Evolutionary conservation across 495 filamentous ascomycete species (phyloP).

Genomic region (Sordaria brevicollis): DNA sequence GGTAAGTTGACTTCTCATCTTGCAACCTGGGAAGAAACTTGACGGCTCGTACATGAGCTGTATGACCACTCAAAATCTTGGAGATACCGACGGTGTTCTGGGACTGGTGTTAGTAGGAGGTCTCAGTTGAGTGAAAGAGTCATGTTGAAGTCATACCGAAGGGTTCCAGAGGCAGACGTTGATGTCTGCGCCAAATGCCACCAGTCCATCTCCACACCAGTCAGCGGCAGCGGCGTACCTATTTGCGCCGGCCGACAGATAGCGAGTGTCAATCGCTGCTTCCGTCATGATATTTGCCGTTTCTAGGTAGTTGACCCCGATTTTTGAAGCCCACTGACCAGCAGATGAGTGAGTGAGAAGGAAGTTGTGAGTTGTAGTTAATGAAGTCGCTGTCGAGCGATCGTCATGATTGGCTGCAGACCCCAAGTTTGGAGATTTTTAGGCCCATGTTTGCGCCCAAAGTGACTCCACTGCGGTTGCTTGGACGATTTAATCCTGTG

Average conservation of each 20-base stretch:
- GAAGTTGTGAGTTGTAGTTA: neutral
- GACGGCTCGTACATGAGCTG: constrained; percentile 71
- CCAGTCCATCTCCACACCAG: constrained; percentile 65
- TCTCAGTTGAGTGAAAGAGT: neutral
- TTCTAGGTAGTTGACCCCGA: neutral
- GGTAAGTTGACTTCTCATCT: constrained; percentile 35
- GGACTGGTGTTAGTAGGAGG: constrained; percentile 1
- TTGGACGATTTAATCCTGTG: neutral
- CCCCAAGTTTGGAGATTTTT: neutral
- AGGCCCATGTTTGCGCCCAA: neutral
- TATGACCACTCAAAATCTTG: constrained; percentile 68
- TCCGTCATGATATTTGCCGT: constrained; percentile 8
- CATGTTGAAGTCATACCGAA: constrained; percentile 42
- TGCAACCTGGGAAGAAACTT: constrained; percentile 56
- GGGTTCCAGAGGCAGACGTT: constrained; percentile 88
- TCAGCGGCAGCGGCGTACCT: constrained; percentile 82
- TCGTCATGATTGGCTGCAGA: neutral
- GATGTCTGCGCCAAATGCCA: constrained; percentile 83
- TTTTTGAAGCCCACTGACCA: neutral
- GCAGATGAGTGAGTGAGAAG: neutral
- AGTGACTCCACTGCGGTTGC: neutral
- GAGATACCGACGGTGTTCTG: constrained; percentile 53
- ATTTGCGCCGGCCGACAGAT: constrained; percentile 81
- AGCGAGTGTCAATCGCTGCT: constrained; percentile 31
- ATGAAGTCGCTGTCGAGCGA: neutral